Evolutionary conservation across 192 early-diverging fungal genomes (phyloP), one percentile per base, ranked within the genome.

Genomic region (Podila epigama): DNA sequence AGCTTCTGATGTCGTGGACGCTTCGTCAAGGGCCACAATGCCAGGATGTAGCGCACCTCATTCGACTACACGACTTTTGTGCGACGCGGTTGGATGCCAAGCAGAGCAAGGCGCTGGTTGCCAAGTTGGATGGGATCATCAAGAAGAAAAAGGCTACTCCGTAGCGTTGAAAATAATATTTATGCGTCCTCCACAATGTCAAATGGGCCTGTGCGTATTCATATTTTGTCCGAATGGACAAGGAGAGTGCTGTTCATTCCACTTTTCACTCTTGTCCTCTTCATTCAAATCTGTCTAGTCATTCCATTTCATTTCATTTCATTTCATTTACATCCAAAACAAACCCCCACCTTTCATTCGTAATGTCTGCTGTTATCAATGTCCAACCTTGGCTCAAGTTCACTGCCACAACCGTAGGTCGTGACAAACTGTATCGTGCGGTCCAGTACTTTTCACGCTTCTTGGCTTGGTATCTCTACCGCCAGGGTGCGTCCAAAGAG

Each of bases 391-490:
- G 70, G 60, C 54, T 91, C 33, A 82, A 84, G 61, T 92, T 81
- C 75, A 79, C 89, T 15, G 79, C 69, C 69, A 90, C 86, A 29
- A 88, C 89, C 27, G 81, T 83, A 10, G 92, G 92, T 36, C 91
- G 93, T 64, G 93, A 94, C 75, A 92, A 93, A 70, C 60, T 84
- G 9, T 90, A 90, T 75, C 89, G 95, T 62, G 84, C 93, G 35
- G 84, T 93, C 10, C 96, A 98, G 73, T 95, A 95, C 86, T 90
- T 93, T 79, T 83, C 92, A 7, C 92, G 93, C 20, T 94, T 95
- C 68, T 81, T 92, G 37, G 87, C 84, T 34, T 94, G 89, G 86
- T 85, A 89, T 62, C 52, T 92, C 31, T 54, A 79, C 44, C 82
- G 83, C 51, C 69, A 86, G 53, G 87, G 82, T 32, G 75, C 81